Base-by-base conservation (phyloP, 106 monocot species). In the Apostasia ramifera region DNA sequence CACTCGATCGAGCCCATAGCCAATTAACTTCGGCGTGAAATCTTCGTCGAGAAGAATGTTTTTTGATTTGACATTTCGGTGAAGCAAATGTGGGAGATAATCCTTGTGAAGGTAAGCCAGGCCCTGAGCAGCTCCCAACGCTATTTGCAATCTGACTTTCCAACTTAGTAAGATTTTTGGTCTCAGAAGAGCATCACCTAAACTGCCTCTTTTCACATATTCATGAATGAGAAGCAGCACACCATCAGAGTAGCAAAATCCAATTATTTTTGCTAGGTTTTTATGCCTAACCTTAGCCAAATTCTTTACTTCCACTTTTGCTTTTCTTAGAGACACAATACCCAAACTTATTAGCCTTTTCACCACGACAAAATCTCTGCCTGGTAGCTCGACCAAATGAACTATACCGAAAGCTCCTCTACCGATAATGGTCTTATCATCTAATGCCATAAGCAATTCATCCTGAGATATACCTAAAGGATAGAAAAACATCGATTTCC, bases 271-370 rank as follows among this genome's bases (percentile, higher is more conserved):
- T 61, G 68, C 58, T 40, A 90, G 45, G 52, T 81, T 86, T 53
- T 74, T 81, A 60, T 90, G 90, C 74, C 90, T 78, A 43, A 79
- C 75, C 40, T 83, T 86, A 0, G 81, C 90, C 78, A 90, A 74
- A 26, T 14, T 71, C 40, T 75, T 81, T 13, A 86, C 76, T 61
- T 86, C 86, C 4, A 63, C 41, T 67, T 83, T 86, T 53, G 79
- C 42, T 8, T 50, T 71, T 71, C 73, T 79, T 8, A 71, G 71
- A 15, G 79, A 71, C 52, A 79, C 45, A 5, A 55, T 77, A 3
- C 74, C 42, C 2, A 64, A 65, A 26, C 67, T 74, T 2, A 43
- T 38, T 49, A 86, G 45, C 67, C 61, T 84, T 69, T 91, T 91
- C 11, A 81, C 72, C 3, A 73, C 79, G 42, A 84, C 74, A 8